Evolutionary conservation across 371 early-diverging fungal genomes (phyloP), one percentile per base, ranked within the genome.

Genomic region (Rhizopus arrhizus): DNA sequence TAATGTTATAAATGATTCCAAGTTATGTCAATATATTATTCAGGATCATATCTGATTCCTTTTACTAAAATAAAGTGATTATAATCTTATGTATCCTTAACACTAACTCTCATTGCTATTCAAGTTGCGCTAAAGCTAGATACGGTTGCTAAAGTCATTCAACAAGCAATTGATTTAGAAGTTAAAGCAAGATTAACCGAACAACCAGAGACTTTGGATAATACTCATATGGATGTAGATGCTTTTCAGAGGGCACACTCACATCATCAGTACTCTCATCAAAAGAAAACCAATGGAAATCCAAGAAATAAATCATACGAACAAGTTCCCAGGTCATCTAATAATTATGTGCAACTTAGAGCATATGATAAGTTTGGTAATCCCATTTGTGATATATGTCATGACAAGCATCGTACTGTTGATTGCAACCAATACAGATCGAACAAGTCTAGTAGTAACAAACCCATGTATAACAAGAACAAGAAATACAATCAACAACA

Each of bases 301-400:
- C 32, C 10, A 46, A 57, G 34, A 15, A n/a, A n/a, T n/a, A n/a
- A n/a, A n/a, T n/a, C n/a, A n/a, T n/a, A n/a, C n/a, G n/a, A n/a
- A n/a, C n/a, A n/a, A n/a, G n/a, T n/a, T n/a, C n/a, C n/a, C n/a
- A n/a, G n/a, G n/a, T n/a, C n/a, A n/a, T n/a, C n/a, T n/a, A n/a
- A n/a, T n/a, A n/a, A n/a, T n/a, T n/a, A n/a, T n/a, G n/a, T n/a
- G n/a, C n/a, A n/a, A n/a, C n/a, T 57, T 13, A 10, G 57, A 36
- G 57, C 57, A 9, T 48, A 36, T 28, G 57, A 57, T 29, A 57
- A 47, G 22, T 9, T 15, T 8, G 57, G 57, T 28, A 57, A 57
- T 57, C 57, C 49, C 8, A 57, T 57, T 48, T 57, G 57, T 16
- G 57, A 57, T 47, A 34, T 35, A 22, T 57, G 57, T 22, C 33